phyloP scores from a whole-genome alignment of 1,139 yeast species.

The Suhomyces choctaworum region DNA sequence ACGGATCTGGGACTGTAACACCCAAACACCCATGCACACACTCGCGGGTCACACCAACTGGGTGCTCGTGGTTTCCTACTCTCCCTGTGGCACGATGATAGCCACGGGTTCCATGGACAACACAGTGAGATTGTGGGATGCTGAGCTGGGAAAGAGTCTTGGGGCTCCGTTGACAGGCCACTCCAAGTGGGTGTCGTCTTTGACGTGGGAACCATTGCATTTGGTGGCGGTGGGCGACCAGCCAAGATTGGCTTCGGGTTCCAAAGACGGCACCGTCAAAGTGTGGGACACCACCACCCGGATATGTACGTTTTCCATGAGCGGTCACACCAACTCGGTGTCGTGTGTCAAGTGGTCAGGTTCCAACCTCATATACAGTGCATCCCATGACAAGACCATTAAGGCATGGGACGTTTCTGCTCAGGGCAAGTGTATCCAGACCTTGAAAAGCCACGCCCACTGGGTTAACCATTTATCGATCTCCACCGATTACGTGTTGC shows the following conservation, averaged over 20 bases:
- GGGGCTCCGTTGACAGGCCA: conserved; percentile 84
- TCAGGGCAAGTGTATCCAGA: conserved; percentile 75
- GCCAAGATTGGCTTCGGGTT: conserved; percentile 82
- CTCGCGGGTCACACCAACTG: conserved; percentile 86
- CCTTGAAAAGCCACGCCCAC: conserved; percentile 88
- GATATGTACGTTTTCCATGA: conserved; percentile 65
- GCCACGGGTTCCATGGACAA: conserved; percentile 98
- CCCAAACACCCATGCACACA: conserved; percentile 85
- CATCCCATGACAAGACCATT: conserved; percentile 93
- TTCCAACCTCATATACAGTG: conserved; percentile 77
- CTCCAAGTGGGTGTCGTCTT: conserved; percentile 82
- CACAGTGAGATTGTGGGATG: conserved; percentile 80
- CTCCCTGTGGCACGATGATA: conserved; percentile 85
- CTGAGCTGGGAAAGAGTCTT: conserved; percentile 67
- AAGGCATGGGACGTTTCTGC: conserved; percentile 85
- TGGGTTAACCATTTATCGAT: conserved; percentile 96
- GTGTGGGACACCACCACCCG: conserved; percentile 88
- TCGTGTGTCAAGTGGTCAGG: conserved; percentile 98
- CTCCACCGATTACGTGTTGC: conserved; percentile 83
- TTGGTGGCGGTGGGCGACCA: conserved; percentile 60
- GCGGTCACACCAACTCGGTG: conserved; percentile 88
- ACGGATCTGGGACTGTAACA: conserved; percentile 94
- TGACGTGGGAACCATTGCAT: conserved; percentile 95
- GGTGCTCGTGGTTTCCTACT: conserved; percentile 93
- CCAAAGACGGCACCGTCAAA: conserved; percentile 88